Evolutionary conservation across 176 grass and related monocot species (phyloP).

Genomic region (Panicum miliaceum): DNA sequence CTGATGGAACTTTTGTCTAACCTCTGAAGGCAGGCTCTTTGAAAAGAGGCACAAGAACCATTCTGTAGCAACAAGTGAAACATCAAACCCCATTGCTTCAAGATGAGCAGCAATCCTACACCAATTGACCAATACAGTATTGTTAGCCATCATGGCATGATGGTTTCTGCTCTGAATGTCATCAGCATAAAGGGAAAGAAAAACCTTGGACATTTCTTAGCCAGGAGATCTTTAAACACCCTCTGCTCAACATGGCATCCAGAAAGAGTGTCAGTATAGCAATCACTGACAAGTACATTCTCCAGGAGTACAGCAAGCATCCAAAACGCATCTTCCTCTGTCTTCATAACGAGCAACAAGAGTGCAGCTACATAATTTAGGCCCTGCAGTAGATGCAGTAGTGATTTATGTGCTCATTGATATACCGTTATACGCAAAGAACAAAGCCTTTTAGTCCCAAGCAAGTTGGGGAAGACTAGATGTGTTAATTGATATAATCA

Average conservation of each 20-base stretch:
- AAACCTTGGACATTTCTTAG: constrained; percentile 95
- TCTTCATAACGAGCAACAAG: constrained; percentile 83
- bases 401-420: background rate
- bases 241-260: constrained; percentile 99
- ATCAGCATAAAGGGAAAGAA: background rate
- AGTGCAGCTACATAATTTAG: constrained; percentile 97
- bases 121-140: constrained; percentile 26
- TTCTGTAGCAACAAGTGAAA: constrained; percentile 95
- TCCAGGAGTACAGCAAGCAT: constrained; percentile 93
- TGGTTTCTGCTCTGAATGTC: background rate
- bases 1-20: constrained; percentile 31
- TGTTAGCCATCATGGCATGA: background rate
- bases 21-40: constrained; percentile 97
- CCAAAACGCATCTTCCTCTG: constrained; percentile 98
- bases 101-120: constrained; percentile 88
- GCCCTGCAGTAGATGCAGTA: constrained; percentile 60
- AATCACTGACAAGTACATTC: constrained; percentile 95
- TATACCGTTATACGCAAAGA: background rate
- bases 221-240: constrained; percentile 92
- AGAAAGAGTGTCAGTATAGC: constrained; percentile 94
- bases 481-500: background rate
- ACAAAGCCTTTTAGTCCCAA: background rate
- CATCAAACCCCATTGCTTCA: constrained; percentile 92
- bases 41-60: constrained; percentile 98
- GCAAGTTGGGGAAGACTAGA: background rate